phyloP scores from a whole-genome alignment of 2,329 filamentous ascomycete genomes.

The Fusarium kyushuense region DNA sequence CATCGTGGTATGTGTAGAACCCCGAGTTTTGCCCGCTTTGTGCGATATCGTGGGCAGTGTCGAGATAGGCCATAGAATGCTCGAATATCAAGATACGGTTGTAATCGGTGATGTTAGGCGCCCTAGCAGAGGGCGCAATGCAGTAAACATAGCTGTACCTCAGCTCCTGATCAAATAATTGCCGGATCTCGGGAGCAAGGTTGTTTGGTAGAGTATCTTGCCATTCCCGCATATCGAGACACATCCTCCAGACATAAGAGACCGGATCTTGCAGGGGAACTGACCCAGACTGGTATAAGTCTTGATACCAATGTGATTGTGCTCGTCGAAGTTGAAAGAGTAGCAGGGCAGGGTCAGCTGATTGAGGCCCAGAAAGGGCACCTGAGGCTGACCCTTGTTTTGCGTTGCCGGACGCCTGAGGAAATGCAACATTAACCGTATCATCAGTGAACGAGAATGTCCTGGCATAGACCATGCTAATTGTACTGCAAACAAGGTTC shows the following conservation, averaged over 20 bases:
- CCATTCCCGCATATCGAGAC: slow-evolving; percentile 83
- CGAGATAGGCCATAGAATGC: slow-evolving; percentile 84
- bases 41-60: slow-evolving; percentile 77
- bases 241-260: slow-evolving; percentile 80
- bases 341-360: slow-evolving; percentile 77
- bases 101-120: slow-evolving; percentile 79
- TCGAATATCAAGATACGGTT: slow-evolving; percentile 87
- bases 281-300: slow-evolving; percentile 83
- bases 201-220: slow-evolving; percentile 77
- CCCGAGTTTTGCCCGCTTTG: slow-evolving; percentile 69
- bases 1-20: slow-evolving; percentile 88
- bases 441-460: slow-evolving; percentile 96
- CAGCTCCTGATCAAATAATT: slow-evolving; percentile 87
- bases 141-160: slow-evolving; percentile 93
- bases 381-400: slow-evolving; percentile 58
- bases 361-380: slow-evolving; percentile 60
- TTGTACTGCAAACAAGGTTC: slow-evolving; percentile 67
- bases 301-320: slow-evolving; percentile 91
- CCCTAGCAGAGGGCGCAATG: slow-evolving; percentile 81
- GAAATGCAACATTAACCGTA: slow-evolving; percentile 83
- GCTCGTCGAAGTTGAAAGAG: slow-evolving; percentile 86
- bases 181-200: slow-evolving; percentile 73
- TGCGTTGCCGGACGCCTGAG: slow-evolving; percentile 62
- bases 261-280: slow-evolving; percentile 75
- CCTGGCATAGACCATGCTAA: slow-evolving; percentile 87